Evolutionary conservation across 2,329 filamentous ascomycete species (phyloP).

Genomic region (Xylaria sp.): DNA sequence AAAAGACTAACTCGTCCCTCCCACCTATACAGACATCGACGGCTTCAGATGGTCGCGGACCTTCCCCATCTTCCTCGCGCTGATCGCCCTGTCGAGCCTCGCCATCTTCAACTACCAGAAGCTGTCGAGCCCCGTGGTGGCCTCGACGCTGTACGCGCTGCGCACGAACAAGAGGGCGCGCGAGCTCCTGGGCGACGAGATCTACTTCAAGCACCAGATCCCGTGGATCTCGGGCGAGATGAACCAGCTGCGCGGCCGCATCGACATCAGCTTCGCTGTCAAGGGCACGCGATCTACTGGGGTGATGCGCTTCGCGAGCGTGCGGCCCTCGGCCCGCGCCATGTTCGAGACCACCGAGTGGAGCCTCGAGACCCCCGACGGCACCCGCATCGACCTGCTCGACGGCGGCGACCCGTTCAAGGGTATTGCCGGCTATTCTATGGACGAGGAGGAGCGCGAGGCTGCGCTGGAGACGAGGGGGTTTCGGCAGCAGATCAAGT

Average conservation of each 20-base stretch:
- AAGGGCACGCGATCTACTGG: slow-evolving; percentile 78
- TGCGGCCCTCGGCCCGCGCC: slow-evolving; percentile 68
- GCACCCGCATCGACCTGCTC: slow-evolving; percentile 75
- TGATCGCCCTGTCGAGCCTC: slow-evolving; percentile 77
- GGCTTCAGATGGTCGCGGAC: slow-evolving; percentile 75
- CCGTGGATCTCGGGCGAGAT: slow-evolving; percentile 89
- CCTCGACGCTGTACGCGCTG: slow-evolving; percentile 89
- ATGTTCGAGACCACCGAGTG: slow-evolving; percentile 91
- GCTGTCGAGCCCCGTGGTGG: slow-evolving; percentile 85
- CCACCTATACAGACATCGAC: slow-evolving; percentile 52
- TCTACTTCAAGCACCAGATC: slow-evolving; percentile 82
- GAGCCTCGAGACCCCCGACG: slow-evolving; percentile 78
- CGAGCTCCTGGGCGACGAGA: slow-evolving; percentile 83
- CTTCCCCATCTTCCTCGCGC: slow-evolving; percentile 80
- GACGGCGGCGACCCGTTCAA: slow-evolving; percentile 79
- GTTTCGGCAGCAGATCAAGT: slow-evolving; percentile 62
- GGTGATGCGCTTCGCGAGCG: slow-evolving; percentile 83
- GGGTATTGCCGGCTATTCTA: slow-evolving; percentile 57
- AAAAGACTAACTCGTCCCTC: background rate
- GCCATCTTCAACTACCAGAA: slow-evolving; percentile 99
- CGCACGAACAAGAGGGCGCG: slow-evolving; percentile 82
- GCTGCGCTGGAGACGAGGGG: slow-evolving; percentile 59
- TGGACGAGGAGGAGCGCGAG: slow-evolving; percentile 55
- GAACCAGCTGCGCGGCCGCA: slow-evolving; percentile 91
- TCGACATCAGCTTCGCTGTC: slow-evolving; percentile 88